Percentiles rank a stretch among this genome's conserved stretches.
phyloP scores from a whole-genome alignment of 1,284 basidiomycete species.

The Calocybe gambosa region DNA sequence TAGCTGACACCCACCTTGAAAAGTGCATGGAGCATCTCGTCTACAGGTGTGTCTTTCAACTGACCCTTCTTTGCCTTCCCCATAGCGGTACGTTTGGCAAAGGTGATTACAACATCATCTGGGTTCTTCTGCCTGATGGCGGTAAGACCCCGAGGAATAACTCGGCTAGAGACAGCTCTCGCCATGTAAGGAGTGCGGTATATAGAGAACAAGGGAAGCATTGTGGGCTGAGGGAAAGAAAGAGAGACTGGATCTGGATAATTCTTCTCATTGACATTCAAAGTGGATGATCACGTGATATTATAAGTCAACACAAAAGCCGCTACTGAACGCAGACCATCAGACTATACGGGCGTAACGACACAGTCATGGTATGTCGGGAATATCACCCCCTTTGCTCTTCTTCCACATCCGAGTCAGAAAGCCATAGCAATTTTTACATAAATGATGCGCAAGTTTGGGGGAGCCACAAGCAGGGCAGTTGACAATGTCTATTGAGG shows the following conservation, averaged over 20 bases:
- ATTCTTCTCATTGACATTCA: slow-evolving; percentile 8
- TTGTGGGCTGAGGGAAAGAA: slow-evolving; percentile 7
- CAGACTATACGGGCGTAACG: neutral
- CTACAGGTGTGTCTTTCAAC: slow-evolving; percentile 69
- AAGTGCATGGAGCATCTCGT: slow-evolving; percentile 64
- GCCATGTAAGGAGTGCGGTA: slow-evolving; percentile 16
- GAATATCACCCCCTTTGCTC: slow-evolving; percentile 25
- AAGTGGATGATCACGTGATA: slow-evolving; percentile 12
- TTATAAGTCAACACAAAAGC: neutral
- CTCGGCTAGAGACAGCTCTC: slow-evolving; percentile 42
- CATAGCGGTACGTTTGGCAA: slow-evolving; percentile 75
- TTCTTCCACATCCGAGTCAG: slow-evolving; percentile 66
- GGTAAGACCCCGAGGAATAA: slow-evolving; percentile 34
- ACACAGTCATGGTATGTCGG: slow-evolving; percentile 27
- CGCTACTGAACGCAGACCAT: neutral
- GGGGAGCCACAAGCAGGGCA: slow-evolving; percentile 89
- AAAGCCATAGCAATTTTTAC: slow-evolving; percentile 78
- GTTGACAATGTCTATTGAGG: slow-evolving; percentile 72
- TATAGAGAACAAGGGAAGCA: slow-evolving; percentile 12
- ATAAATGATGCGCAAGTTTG: slow-evolving; percentile 88
- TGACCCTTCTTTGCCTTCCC: slow-evolving; percentile 77
- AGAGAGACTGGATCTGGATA: neutral
- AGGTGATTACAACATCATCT: slow-evolving; percentile 83
- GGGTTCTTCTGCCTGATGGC: slow-evolving; percentile 60
- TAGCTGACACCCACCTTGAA: slow-evolving; percentile 45